These are phyloP conservation scores for Corymbia maculata DNA, from an alignment of 345 rosid genomes.

Conservation along the genomic window DNA sequence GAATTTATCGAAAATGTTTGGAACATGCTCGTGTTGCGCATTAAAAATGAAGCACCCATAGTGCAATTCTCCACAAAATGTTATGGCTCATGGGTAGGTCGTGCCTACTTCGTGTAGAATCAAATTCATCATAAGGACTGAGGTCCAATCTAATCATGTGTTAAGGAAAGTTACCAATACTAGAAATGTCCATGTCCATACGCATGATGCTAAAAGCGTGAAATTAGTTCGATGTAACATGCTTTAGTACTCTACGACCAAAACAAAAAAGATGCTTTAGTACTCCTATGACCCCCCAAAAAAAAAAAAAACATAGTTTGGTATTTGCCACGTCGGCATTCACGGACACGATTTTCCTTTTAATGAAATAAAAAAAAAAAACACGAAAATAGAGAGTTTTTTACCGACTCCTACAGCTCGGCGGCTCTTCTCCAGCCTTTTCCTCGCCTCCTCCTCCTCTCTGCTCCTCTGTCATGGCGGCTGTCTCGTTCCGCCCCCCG, in stretches of 20 bases:
- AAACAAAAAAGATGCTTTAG: too few species aligned
- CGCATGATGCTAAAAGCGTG: background rate
- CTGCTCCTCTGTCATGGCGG: background rate
- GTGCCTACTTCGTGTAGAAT: background rate
- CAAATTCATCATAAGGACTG: background rate
- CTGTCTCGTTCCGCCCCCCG: background rate
- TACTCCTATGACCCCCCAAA: too few species aligned
- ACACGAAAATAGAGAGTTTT: background rate
- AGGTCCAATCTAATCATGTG: background rate
- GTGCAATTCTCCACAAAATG: background rate
- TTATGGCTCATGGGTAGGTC: background rate
- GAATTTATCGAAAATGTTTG: fast-evolving
- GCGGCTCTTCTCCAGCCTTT: background rate
- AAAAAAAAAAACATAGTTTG: background rate
- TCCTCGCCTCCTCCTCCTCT: background rate
- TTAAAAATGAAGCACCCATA: background rate
- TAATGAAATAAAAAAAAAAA: background rate
- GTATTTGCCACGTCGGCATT: background rate
- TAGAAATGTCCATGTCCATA: background rate
- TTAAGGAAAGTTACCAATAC: background rate
- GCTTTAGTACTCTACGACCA: too few species aligned
- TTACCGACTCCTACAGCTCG: background rate
- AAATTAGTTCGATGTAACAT: background rate
- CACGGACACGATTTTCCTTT: background rate
- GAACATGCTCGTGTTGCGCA: fast-evolving